Conservation (phyloP, 495 filamentous ascomycete species). For the Tuber brumale region DNA sequence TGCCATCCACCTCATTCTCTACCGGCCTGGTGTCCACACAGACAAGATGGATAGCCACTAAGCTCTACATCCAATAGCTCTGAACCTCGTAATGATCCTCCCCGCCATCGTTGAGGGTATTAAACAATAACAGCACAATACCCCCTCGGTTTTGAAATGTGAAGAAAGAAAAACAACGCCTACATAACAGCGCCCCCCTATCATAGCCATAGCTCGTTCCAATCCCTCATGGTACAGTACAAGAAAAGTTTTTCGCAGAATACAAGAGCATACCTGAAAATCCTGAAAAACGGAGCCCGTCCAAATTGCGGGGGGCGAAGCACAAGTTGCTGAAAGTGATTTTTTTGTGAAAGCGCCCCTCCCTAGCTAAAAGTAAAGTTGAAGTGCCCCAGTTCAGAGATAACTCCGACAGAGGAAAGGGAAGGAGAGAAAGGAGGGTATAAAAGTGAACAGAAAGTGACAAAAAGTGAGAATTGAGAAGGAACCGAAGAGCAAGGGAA, state of each 20-base stretch:
- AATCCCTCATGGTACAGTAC: neutral
- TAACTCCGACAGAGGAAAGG: conserved; percentile 5
- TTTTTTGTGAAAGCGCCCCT: neutral
- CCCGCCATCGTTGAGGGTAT: neutral
- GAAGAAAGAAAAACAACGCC: neutral
- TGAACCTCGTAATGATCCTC: neutral
- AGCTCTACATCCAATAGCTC: neutral
- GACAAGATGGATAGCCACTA: neutral
- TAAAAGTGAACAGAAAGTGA: conserved; percentile 14
- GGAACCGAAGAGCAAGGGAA: conserved; percentile 7
- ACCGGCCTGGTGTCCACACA: neutral
- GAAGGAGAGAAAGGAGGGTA: neutral
- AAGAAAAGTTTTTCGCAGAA: conserved; percentile 4
- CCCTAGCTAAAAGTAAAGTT: neutral
- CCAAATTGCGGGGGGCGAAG: neutral
- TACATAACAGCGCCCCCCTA: neutral
- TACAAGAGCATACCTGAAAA: neutral
- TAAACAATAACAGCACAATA: neutral
- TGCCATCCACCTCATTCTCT: neutral
- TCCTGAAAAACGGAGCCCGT: neutral
- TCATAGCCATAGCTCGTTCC: neutral
- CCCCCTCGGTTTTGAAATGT: neutral
- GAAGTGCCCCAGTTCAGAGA: neutral
- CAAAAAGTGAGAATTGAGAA: conserved; percentile 10
- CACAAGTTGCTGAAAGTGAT: neutral